These are phyloP conservation scores for Aschersonia sp. DNA, from an alignment of 2,329 filamentous ascomycete species.

Conservation along the genomic window DNA sequence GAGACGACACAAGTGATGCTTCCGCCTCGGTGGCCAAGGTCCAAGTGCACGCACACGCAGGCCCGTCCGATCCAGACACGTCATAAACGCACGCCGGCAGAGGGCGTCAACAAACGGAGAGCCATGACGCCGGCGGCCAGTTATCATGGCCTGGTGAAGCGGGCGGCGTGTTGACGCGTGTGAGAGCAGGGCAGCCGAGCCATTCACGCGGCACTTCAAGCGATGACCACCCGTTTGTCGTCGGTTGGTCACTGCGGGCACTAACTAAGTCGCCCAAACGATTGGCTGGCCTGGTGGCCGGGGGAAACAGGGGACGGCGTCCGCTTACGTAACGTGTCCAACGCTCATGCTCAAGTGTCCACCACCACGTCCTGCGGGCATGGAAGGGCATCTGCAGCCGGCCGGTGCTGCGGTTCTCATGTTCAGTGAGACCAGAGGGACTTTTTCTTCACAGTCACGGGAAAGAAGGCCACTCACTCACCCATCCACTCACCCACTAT, in stretches of 20 bases:
- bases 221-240: too few relatives aligned
- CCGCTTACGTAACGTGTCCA: background rate
- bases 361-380: too few relatives aligned
- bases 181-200: too few relatives aligned
- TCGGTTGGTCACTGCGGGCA: too few relatives aligned
- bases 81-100: conserved; percentile 8
- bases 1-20: background rate
- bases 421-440: too few relatives aligned
- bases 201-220: too few relatives aligned
- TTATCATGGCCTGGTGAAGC: conserved; percentile 7
- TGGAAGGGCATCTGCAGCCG: too few relatives aligned
- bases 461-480: too few relatives aligned
- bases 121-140: conserved; percentile 5
- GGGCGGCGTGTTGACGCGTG: too few relatives aligned
- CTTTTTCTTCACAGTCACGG: too few relatives aligned
- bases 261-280: background rate
- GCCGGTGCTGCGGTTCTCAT: too few relatives aligned
- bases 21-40: background rate
- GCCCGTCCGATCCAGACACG: conserved; percentile 3
- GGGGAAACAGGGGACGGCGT: background rate
- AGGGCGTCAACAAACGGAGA: background rate
- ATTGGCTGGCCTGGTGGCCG: background rate
- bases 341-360: conserved; percentile 5
- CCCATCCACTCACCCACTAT: too few relatives aligned
- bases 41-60: conserved; percentile 3